These are phyloP conservation scores for Scenedesmus sp. DNA, from an alignment of 163 green algal genomes.

Conservation along the genomic window DNA sequence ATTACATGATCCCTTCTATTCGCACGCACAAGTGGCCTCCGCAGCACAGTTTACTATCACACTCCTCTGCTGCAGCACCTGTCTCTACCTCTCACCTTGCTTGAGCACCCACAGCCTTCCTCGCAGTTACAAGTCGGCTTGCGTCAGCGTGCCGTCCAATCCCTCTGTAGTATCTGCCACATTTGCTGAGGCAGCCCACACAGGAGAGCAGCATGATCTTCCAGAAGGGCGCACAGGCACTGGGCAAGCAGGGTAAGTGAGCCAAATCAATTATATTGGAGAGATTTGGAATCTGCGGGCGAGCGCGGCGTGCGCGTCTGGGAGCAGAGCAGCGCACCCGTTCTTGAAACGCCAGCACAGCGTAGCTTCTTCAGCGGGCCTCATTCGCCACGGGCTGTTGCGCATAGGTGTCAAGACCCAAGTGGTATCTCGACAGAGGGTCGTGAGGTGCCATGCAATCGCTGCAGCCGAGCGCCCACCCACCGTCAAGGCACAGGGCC, in stretches of 20 bases:
- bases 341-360: constrained; percentile 6
- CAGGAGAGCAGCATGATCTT: constrained; percentile 6
- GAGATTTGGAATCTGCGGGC: background rate
- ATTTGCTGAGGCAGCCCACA: background rate
- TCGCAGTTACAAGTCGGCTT: background rate
- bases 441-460: constrained; percentile 11
- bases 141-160: background rate
- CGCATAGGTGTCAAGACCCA: background rate
- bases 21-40: background rate
- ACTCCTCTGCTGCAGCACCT: background rate
- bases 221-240: background rate
- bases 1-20: background rate
- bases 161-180: background rate
- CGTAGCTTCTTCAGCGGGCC: background rate
- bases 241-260: background rate
- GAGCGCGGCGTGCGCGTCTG: background rate
- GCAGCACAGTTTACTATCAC: background rate
- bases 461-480: constrained; percentile 26
- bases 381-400: constrained; percentile 4
- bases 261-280: background rate
- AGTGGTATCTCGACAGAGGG: constrained; percentile 6
- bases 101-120: background rate
- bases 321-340: background rate
- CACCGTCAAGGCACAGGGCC: constrained; percentile 51
- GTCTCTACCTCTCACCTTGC: background rate